These are phyloP conservation scores for Colletotrichum somersetense DNA, from an alignment of 2,329 filamentous ascomycete genomes.

Conservation along the genomic window DNA sequence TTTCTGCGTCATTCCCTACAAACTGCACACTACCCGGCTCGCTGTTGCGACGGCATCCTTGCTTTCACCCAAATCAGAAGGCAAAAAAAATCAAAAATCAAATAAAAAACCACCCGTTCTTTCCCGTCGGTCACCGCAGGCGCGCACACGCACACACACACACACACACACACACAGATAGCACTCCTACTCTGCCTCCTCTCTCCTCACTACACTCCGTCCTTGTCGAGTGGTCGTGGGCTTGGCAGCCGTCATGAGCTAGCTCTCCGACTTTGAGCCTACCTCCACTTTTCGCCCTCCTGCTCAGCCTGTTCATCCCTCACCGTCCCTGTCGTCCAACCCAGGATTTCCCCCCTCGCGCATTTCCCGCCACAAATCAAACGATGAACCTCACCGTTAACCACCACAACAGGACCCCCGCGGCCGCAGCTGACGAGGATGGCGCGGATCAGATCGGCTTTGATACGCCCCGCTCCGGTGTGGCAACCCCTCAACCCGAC, in stretches of 20 bases:
- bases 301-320: constrained; percentile 31
- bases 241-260: constrained; percentile 58
- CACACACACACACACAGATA: constrained; percentile 9
- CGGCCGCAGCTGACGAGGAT: constrained; percentile 74
- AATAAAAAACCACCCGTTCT: constrained; percentile 28
- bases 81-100: constrained; percentile 19
- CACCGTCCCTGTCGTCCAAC: constrained; percentile 27
- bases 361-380: constrained; percentile 37
- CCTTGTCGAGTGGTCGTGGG: constrained; percentile 23
- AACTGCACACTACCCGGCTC: constrained; percentile 21
- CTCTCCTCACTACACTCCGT: constrained; percentile 12
- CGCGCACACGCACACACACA: not conserved
- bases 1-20: constrained; percentile 36
- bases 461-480: constrained; percentile 88
- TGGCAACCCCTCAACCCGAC: constrained; percentile 94
- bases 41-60: constrained; percentile 38
- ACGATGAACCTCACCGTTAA: constrained; percentile 63
- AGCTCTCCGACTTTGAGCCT: constrained; percentile 39
- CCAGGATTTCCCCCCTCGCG: constrained; percentile 34
- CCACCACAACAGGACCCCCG: constrained; percentile 64
- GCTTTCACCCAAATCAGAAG: constrained; percentile 29
- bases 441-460: constrained; percentile 82
- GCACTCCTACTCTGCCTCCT: constrained; percentile 24
- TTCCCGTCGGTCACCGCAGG: constrained; percentile 32
- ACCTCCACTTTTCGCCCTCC: constrained; percentile 38